Percentiles rank a stretch among this genome's conserved stretches.
Conservation (phyloP, 306 rosid species). For the Parietaria judaica region DNA sequence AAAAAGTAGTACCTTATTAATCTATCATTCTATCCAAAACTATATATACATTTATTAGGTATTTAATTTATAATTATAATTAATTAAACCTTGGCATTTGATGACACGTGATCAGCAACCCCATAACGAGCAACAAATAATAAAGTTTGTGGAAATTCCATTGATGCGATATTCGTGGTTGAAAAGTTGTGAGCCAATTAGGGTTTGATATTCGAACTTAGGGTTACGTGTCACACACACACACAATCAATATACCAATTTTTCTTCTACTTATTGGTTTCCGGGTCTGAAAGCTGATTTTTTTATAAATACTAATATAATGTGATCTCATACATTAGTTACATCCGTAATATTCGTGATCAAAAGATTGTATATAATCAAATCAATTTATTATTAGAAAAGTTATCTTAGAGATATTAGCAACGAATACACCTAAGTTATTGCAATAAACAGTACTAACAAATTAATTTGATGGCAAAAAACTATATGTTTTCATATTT, state of each 20-base stretch:
- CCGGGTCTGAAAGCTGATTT: background rate
- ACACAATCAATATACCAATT: background rate
- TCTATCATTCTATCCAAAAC: background rate
- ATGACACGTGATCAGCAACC: constrained; percentile 19
- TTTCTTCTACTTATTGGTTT: background rate
- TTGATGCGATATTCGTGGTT: constrained; percentile 2
- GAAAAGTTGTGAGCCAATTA: constrained; percentile 21
- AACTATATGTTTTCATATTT: too few relatives aligned
- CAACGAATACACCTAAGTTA: too few relatives aligned
- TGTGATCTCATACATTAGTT: too few relatives aligned
- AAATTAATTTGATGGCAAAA: too few relatives aligned
- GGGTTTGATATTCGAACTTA: constrained; percentile 13
- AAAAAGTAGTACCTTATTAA: background rate
- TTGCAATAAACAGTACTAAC: too few relatives aligned
- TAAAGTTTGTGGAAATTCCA: constrained; percentile 5
- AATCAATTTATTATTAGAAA: too few relatives aligned
- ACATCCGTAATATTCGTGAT: too few relatives aligned
- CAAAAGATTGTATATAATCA: too few relatives aligned
- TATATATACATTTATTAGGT: too few relatives aligned
- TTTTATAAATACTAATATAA: too few relatives aligned
- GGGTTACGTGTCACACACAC: constrained; percentile 14
- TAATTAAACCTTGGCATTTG: background rate
- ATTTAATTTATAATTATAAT: too few relatives aligned
- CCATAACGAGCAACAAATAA: constrained; percentile 10
- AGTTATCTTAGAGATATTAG: too few relatives aligned